These are phyloP conservation scores for Microsporum ferrugineum DNA, from an alignment of 2,329 filamentous ascomycete species.

Conservation along the genomic window DNA sequence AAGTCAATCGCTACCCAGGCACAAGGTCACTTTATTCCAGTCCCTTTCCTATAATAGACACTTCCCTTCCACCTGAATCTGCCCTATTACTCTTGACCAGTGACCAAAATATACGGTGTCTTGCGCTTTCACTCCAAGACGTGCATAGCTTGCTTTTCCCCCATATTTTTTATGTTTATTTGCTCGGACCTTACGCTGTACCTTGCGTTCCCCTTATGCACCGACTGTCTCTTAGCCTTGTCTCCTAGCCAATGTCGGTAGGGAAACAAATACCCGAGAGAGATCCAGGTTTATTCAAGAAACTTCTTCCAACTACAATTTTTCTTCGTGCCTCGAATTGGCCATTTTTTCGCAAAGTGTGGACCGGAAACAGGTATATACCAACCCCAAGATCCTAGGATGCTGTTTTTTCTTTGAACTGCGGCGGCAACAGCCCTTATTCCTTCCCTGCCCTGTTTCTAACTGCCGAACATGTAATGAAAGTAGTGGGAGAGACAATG, in stretches of 20 bases:
- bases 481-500: neutral
- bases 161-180: neutral
- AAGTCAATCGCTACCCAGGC: constrained; percentile 3
- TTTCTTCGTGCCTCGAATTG: constrained; percentile 6
- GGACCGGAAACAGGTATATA: constrained; percentile 3
- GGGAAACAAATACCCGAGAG: neutral
- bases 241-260: neutral
- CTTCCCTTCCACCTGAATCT: neutral
- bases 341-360: constrained; percentile 2
- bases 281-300: neutral
- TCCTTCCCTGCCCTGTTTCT: neutral
- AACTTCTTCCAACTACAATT: neutral
- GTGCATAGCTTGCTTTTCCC: neutral
- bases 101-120: neutral
- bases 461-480: neutral
- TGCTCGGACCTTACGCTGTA: neutral
- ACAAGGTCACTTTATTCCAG: neutral
- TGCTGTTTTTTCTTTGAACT: constrained; percentile 1
- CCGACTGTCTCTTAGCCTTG: neutral
- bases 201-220: neutral
- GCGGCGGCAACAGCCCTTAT: constrained; percentile 2
- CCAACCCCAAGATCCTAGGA: neutral
- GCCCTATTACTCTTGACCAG: neutral
- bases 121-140: neutral
- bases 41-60: neutral